Conservation (phyloP, 768 basidiomycete species). For the Russula compacta region DNA sequence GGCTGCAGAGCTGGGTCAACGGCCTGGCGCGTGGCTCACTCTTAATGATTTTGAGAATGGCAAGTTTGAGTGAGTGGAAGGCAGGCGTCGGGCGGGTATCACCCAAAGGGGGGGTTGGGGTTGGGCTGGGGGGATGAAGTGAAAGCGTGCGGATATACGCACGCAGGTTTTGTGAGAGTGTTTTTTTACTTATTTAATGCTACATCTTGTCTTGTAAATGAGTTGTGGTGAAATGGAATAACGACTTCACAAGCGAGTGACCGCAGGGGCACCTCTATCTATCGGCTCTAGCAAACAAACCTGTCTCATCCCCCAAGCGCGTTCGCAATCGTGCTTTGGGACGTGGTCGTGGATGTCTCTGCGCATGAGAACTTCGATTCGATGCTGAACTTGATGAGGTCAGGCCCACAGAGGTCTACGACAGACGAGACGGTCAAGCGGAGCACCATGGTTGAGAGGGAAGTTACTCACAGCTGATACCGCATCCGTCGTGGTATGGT, state of each 20-base stretch:
- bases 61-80: conserved; percentile 22
- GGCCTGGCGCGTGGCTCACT: conserved; percentile 30
- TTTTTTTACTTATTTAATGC: background rate
- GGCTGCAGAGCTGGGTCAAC: conserved; percentile 27
- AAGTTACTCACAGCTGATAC: too few species aligned
- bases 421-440: background rate
- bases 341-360: conserved; percentile 58
- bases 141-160: background rate
- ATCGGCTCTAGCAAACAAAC: conserved; percentile 18
- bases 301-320: conserved; percentile 62
- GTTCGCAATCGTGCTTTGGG: conserved; percentile 52
- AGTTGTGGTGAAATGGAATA: conserved; percentile 1
- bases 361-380: conserved; percentile 75
- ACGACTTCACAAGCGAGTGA: conserved; percentile 8
- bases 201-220: background rate
- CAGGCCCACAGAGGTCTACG: conserved; percentile 70
- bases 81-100: too few species aligned
- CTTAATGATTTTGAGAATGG: conserved; percentile 30
- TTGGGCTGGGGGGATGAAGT: background rate
- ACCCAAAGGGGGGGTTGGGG: too few species aligned
- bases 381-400: conserved; percentile 83
- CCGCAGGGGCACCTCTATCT: background rate
- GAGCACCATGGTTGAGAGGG: too few species aligned
- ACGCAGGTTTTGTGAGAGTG: background rate
- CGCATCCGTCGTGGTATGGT: conserved; percentile 58